These are phyloP conservation scores for Allodekkera sacchari DNA, from an alignment of 805 yeast genomes.

Conservation along the genomic window DNA sequence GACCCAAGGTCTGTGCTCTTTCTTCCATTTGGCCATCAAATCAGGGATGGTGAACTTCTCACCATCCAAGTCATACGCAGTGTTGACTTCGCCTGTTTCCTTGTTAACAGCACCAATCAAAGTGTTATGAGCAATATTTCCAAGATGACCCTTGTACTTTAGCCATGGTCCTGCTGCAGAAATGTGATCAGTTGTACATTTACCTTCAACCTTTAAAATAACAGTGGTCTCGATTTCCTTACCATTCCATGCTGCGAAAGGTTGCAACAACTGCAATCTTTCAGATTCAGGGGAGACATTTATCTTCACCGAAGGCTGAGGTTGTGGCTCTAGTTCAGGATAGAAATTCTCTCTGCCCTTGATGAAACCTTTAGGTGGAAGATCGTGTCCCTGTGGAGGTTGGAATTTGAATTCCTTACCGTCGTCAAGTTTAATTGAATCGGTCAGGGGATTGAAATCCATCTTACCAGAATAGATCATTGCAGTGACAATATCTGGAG, in stretches of 20 bases:
- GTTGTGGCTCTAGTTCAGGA: slow-evolving; percentile 48
- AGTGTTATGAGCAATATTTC: slow-evolving; percentile 91
- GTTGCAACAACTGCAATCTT: slow-evolving; percentile 84
- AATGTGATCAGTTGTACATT: slow-evolving; percentile 97
- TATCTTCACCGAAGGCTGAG: slow-evolving; percentile 41
- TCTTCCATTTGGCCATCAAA: slow-evolving; percentile 91
- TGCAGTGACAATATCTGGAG: slow-evolving; percentile 94
- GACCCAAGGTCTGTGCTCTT: slow-evolving; percentile 77
- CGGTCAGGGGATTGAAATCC: slow-evolving; percentile 93
- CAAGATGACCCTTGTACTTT: slow-evolving; percentile 96
- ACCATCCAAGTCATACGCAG: slow-evolving; percentile 81
- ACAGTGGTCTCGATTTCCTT: slow-evolving; percentile 72
- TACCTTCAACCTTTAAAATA: slow-evolving; percentile 88
- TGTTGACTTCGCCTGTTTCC: slow-evolving; percentile 94
- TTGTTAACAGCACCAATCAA: slow-evolving; percentile 94
- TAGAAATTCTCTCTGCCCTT: slow-evolving; percentile 61
- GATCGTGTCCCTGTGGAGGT: slow-evolving; percentile 85
- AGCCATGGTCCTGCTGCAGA: slow-evolving; percentile 99
- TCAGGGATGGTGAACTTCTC: slow-evolving; percentile 80
- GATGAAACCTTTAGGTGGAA: slow-evolving; percentile 86
- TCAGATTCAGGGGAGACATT: slow-evolving; percentile 76
- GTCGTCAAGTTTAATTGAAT: slow-evolving; percentile 75
- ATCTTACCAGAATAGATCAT: slow-evolving; percentile 94
- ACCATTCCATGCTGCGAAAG: slow-evolving; percentile 82
- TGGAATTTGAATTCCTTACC: slow-evolving; percentile 86